Evolutionary conservation across 2,329 filamentous ascomycete species (phyloP).

Genomic region (Cadophora gregata): DNA sequence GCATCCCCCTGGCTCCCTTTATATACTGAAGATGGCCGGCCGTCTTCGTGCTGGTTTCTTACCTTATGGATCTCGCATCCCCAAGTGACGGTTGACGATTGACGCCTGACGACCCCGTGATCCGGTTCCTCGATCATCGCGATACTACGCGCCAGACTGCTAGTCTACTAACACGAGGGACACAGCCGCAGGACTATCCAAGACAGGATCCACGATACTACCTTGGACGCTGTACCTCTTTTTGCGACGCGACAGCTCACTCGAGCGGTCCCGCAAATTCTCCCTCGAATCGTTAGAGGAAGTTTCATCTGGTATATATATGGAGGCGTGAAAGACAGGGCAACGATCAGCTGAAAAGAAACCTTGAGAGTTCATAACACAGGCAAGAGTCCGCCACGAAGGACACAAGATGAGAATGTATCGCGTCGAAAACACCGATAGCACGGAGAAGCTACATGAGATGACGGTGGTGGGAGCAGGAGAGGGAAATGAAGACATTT

Average conservation of each 20-base stretch:
- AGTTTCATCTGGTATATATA: not conserved
- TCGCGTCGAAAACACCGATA: not conserved
- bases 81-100: too few species aligned
- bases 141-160: too few species aligned
- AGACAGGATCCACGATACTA: slow-evolving; percentile 14
- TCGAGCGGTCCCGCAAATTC: not conserved
- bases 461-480: slow-evolving; percentile 10
- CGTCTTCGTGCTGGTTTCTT: too few species aligned
- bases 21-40: too few species aligned
- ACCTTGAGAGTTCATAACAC: not conserved
- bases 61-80: too few species aligned
- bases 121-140: too few species aligned
- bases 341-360: slow-evolving; percentile 14
- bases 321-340: slow-evolving; percentile 12
- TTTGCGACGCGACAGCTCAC: slow-evolving; percentile 11
- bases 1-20: too few species aligned
- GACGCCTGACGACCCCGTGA: too few species aligned
- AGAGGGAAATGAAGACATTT: slow-evolving; percentile 16
- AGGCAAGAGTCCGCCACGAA: not conserved
- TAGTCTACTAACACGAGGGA: slow-evolving; percentile 16
- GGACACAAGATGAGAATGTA: slow-evolving; percentile 13
- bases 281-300: slow-evolving; percentile 10
- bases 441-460: slow-evolving; percentile 18
- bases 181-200: not conserved
- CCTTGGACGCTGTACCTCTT: not conserved